phyloP scores from a whole-genome alignment of 2,329 filamentous ascomycete species.

The Graphiopsis chlorocephala region DNA sequence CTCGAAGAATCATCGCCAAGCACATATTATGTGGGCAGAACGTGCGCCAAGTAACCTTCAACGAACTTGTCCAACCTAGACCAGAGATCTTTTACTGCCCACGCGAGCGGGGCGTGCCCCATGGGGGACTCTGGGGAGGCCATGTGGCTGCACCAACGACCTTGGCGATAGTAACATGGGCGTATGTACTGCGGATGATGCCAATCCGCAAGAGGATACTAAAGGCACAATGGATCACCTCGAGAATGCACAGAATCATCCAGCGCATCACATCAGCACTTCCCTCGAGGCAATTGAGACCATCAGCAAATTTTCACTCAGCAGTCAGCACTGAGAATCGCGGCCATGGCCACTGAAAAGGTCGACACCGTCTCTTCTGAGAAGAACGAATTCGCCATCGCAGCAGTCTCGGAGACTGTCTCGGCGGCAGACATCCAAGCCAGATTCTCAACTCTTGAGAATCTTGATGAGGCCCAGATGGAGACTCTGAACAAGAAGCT shows the following conservation, averaged over 20 bases:
- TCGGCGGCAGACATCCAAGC: slow-evolving; percentile 31
- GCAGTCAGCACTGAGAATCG: background rate
- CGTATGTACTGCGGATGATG: slow-evolving; percentile 1
- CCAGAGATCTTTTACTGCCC: background rate
- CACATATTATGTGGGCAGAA: background rate
- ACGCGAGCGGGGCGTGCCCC: slow-evolving; percentile 13
- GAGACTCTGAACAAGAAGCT: slow-evolving; percentile 30
- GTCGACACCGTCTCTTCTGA: slow-evolving; percentile 24
- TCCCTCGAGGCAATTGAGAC: background rate
- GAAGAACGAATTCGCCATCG: slow-evolving; percentile 36
- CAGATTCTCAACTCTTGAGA: slow-evolving; percentile 28
- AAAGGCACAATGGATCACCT: background rate
- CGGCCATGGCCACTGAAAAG: slow-evolving; percentile 17
- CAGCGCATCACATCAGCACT: slow-evolving; percentile 1
- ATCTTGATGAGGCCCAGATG: slow-evolving; percentile 30
- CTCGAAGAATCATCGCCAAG: slow-evolving; percentile 1
- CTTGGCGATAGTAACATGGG: slow-evolving; percentile 5
- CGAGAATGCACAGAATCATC: background rate
- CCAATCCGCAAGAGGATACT: slow-evolving; percentile 1
- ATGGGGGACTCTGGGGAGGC: background rate
- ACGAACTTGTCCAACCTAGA: background rate
- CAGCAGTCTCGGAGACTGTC: slow-evolving; percentile 31
- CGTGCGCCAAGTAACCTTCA: slow-evolving; percentile 9
- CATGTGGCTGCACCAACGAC: slow-evolving; percentile 6
- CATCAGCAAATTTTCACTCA: background rate